A percentile compares a stretch with the other conserved stretches of the same genome.
Conservation (phyloP, 768 basidiomycete species). For the Boletus subparvulus region DNA sequence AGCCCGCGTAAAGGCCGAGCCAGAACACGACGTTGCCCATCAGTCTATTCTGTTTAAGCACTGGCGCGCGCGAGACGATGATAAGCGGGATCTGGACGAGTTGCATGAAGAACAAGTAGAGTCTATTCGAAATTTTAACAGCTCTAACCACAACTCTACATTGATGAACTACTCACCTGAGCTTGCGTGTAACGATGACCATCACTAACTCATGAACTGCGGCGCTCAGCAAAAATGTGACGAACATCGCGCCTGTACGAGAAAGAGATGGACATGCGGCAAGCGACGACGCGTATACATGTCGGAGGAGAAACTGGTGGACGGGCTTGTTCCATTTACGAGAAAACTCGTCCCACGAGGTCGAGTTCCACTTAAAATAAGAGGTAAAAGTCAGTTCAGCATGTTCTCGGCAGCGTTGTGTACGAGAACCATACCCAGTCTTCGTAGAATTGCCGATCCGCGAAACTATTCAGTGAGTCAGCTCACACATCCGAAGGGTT, state of each 20-base stretch:
- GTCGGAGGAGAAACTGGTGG: conserved; percentile 87
- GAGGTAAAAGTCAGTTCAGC: not conserved
- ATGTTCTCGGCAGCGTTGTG: not conserved
- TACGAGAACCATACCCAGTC: conserved; percentile 67
- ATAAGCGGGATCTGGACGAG: conserved; percentile 93
- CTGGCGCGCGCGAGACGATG: conserved; percentile 69
- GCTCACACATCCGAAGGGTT: not conserved
- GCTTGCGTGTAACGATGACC: conserved; percentile 91
- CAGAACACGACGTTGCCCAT: conserved; percentile 90
- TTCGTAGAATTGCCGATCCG: conserved; percentile 97
- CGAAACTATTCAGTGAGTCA: conserved; percentile 57
- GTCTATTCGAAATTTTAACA: conserved; percentile 39
- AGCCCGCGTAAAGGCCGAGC: conserved; percentile 88
- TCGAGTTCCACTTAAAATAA: conserved; percentile 81
- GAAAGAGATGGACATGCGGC: conserved; percentile 68
- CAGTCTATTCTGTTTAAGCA: conserved; percentile 77
- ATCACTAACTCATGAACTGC: conserved; percentile 93
- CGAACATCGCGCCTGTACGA: conserved; percentile 77
- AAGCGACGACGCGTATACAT: conserved; percentile 92
- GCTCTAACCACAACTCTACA: not conserved
- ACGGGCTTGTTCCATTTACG: conserved; percentile 99
- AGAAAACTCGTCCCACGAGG: conserved; percentile 95
- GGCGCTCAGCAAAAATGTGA: conserved; percentile 92
- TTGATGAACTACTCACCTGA: conserved; percentile 51
- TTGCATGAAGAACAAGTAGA: conserved; percentile 84